Evolutionary conservation across 208 protist genomes (phyloP).

Genomic region (Leishmania major): DNA sequence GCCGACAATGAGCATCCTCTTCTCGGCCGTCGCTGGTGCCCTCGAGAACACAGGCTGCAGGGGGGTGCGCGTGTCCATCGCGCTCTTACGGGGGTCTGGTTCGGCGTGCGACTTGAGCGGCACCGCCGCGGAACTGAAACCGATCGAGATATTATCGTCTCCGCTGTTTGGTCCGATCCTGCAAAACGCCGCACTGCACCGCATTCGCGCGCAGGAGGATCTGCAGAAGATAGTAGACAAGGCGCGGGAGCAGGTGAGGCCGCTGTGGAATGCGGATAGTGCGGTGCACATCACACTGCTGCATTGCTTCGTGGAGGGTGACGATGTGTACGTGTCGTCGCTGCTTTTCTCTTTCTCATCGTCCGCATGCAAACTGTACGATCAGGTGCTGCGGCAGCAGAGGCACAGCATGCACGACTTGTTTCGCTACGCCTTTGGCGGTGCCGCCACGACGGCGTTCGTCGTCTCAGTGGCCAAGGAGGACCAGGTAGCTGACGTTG

Average conservation of each 20-base stretch:
- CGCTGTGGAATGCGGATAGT: constrained; percentile 36
- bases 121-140: constrained; percentile 13
- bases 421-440: constrained; percentile 64
- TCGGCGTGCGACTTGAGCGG: constrained; percentile 27
- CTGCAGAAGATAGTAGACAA: constrained; percentile 26
- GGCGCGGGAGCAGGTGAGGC: constrained; percentile 20
- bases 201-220: constrained; percentile 10
- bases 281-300: constrained; percentile 38
- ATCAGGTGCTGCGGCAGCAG: constrained; percentile 28
- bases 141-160: constrained; percentile 31
- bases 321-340: constrained; percentile 41
- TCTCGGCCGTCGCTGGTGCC: constrained; percentile 28
- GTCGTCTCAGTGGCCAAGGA: constrained; percentile 34
- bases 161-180: constrained; percentile 61
- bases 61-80: constrained; percentile 46
- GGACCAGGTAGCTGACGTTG: constrained; percentile 33
- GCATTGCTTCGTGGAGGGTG: constrained; percentile 34
- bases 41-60: constrained; percentile 27
- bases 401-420: constrained; percentile 25
- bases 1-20: constrained; percentile 25
- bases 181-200: constrained; percentile 34
- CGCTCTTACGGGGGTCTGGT: constrained; percentile 36
- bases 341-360: constrained; percentile 38
- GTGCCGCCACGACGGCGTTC: constrained; percentile 33
- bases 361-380: constrained; percentile 27